Conservation (phyloP, 192 early-diverging fungal species). For the Gryganskiella cystojenkinii region DNA sequence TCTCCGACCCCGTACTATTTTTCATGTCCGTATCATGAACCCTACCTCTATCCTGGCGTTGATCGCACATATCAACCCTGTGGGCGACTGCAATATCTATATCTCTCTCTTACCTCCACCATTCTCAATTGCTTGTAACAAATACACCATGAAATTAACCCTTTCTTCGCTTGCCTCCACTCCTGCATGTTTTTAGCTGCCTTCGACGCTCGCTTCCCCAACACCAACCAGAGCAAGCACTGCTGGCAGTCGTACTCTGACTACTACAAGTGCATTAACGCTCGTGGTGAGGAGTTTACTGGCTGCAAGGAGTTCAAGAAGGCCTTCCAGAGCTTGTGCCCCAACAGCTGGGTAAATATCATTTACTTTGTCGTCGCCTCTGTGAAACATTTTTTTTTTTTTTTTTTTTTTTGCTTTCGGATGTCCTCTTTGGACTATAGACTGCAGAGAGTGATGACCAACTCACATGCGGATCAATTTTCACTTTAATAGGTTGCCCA, state of each 20-base stretch:
- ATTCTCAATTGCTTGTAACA: not conserved
- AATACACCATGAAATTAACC: not conserved
- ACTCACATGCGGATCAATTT: not conserved
- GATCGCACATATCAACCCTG: too few species aligned
- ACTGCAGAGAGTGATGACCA: not conserved
- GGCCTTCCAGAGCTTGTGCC: conserved; percentile 91
- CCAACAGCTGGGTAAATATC: conserved; percentile 85
- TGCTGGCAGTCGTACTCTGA: conserved; percentile 99
- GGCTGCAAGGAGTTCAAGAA: conserved; percentile 93
- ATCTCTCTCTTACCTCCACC: too few species aligned
- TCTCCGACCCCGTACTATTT: too few species aligned
- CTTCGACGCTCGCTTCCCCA: conserved; percentile 90
- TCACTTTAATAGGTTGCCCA: conserved; percentile 12
- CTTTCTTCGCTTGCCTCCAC: not conserved
- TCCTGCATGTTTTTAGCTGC: conserved; percentile 60
- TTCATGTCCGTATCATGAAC: too few species aligned
- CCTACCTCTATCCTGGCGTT: too few species aligned
- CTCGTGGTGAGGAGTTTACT: conserved; percentile 95
- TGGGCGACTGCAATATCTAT: too few species aligned
- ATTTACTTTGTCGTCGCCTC: not conserved
- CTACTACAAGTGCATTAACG: conserved; percentile 89
- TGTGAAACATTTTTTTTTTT: too few species aligned
- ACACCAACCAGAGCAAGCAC: conserved; percentile 99
- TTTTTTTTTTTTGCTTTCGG: too few species aligned
- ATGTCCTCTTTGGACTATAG: not conserved